Evolutionary conservation across 495 filamentous ascomycete genomes (phyloP), one percentile per base, ranked within the genome.

Genomic region (Saxophila tyrrhenica): DNA sequence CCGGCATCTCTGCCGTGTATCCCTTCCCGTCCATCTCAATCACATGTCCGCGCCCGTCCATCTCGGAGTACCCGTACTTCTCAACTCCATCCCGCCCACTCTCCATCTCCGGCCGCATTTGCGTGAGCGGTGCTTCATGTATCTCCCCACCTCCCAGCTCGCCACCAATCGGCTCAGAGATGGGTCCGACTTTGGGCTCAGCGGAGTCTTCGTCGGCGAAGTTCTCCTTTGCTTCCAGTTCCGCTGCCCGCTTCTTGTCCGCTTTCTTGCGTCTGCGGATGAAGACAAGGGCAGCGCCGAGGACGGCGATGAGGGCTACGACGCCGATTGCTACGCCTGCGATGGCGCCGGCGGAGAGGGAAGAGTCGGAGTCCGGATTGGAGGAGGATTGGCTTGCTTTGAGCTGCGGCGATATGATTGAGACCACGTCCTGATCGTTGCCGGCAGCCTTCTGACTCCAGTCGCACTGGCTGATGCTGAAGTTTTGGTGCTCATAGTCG

Each of bases 281-380:
- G 22, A 17, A 56, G 39, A 60, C 38, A 13, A 57, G 19, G 25
- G 46, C 41, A 5, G 29, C 29, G 19, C 7, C 47, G 9, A 62
- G 24, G 42, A 59, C 60, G 29, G 69, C 53, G 19, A 74, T 51
- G 0, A 65, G 66, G 5, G 73, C 58, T 1, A 69, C 69, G 52
- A 73, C 70, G 16, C 71, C 73, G 19, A 72, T 56, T 20, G 70
- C 75, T 11, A 74, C 65, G 22, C 66, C 66, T 5, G 58, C 65
- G 10, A 65, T 64, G 22, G 58, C 60, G 29, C 60, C 65, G 19
- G 41, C 29, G 2, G 59, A 54, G 2, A 63, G 16, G 7, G 19
- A 7, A 3, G 15, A 3, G 15, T n/a, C n/a, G 7, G 16, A 17
- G 16, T 44, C 41, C 7, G 15, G 7, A 3, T n/a, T 21, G 16